Evolutionary conservation across 169 alveolate genomes (phyloP).

Genomic region (Besnoitia besnoiti): DNA sequence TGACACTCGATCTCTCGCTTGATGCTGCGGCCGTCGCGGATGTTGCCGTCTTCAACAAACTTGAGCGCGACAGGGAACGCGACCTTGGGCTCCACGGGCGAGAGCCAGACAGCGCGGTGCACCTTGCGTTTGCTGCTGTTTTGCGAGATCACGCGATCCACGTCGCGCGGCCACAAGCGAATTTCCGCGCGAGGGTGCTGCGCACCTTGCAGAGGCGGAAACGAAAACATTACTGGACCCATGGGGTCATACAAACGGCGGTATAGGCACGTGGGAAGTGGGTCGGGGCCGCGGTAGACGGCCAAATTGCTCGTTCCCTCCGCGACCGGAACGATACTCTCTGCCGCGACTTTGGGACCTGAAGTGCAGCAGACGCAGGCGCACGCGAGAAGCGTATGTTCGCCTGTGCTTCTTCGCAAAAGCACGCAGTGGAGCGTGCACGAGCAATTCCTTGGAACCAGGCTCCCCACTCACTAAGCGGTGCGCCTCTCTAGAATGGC

Average conservation of each 20-base stretch:
- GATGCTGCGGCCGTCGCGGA: slow-evolving; percentile 86
- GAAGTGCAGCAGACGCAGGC: too few relatives aligned
- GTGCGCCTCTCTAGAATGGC: too few relatives aligned
- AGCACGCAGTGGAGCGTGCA: too few relatives aligned
- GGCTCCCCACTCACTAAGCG: too few relatives aligned
- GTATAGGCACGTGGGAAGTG: slow-evolving; percentile 63
- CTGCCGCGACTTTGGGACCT: neutral
- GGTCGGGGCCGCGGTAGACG: slow-evolving; percentile 40
- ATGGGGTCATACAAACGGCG: slow-evolving; percentile 80
- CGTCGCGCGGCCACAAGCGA: slow-evolving; percentile 76
- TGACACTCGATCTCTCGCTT: slow-evolving; percentile 88
- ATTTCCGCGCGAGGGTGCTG: slow-evolving; percentile 80
- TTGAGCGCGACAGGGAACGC: slow-evolving; percentile 85
- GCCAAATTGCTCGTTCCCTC: neutral
- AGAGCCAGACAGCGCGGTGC: slow-evolving; percentile 83
- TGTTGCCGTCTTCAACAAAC: slow-evolving; percentile 85
- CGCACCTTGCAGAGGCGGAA: slow-evolving; percentile 79
- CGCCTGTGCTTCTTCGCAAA: too few relatives aligned
- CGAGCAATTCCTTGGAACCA: too few relatives aligned
- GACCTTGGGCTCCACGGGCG: slow-evolving; percentile 71
- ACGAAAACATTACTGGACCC: slow-evolving; percentile 82
- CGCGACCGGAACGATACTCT: neutral
- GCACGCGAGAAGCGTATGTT: too few relatives aligned
- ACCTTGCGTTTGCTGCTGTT: slow-evolving; percentile 84
- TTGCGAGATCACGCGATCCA: slow-evolving; percentile 80